Base-by-base conservation (phyloP, 805 yeast genomes). In the Candida silvicultrix region DNA sequence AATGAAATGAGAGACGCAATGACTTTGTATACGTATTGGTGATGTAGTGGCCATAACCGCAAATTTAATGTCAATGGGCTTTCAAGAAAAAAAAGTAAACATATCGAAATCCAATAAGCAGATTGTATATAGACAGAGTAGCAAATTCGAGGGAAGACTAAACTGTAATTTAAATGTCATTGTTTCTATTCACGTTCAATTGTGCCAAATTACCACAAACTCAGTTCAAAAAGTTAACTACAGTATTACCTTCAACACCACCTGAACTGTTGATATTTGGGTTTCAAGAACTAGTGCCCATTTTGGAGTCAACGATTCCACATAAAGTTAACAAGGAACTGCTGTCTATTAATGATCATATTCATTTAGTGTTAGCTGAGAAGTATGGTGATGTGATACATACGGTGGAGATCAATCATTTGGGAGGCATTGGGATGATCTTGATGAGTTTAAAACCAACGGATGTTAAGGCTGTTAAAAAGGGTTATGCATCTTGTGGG, bases 271-370 rank as follows among this genome's bases (percentile, higher is more conserved):
- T 74, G 44, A 83, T 75, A 1, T 78, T 83, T 60, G 89, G 84
- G 3, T 76, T 84, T 49, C 83, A 85, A 59, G 94, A 85, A 58
- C 53, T 84, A 11, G 72, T 82, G 42, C 60, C 80, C 2, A 64
- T 80, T 1, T 56, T 81, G 52, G 81, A 81, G 47, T 81, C 83
- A 2, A 68, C 80, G 2, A 70, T 74, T 41, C 58, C 66, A 8
- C 53, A 58, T 2, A 28, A 45, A 1, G 74, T 80, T 2, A 62
- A 69, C 14, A 52, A 57, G 5, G 60, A 67, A 35, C 55, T 81
- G 40, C 54, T 70, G 5, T 40, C 53, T 1, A 50, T 77, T 28
- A 64, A 72, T 42, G 60, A 68, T 4, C 38, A 62, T 0, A 45
- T 79, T 2, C 42, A 71, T 8, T 56, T 56, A 10, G 58, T 69